Base-by-base conservation (phyloP, 257 asterid species). In the Nicotiana tomentosiformis region DNA sequence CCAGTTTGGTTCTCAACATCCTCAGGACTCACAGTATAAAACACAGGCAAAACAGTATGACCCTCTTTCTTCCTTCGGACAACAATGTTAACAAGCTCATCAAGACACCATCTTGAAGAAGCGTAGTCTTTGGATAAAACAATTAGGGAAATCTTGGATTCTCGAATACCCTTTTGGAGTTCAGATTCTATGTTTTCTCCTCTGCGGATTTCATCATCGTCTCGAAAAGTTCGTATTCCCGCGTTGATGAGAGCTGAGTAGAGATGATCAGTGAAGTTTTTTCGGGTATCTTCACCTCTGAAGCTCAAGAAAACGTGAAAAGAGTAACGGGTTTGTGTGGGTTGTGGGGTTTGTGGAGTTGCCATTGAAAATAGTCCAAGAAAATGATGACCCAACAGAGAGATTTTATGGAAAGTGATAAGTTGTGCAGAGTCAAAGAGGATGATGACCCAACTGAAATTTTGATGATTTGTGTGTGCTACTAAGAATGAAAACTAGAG, bases 71-170 rank as follows among this genome's bases (percentile, higher is more conserved):
- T 51, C 57, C 70, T 81, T 6, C 78, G 78, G 29, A 66, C 33
- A 43, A 84, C 10, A 57, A 84, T 81, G 56, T 66, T 81, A 23
- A 74, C 78, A 39, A 84, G 84, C 57, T 84, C 87, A 66, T 84
- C 84, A 39, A 84, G 87, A 60, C 87, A 84, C 85, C 85, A 84
- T 32, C 82, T 65, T 9, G 84, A 81, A 33, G 87, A 61, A 26
- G 83, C 85, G 26, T 80, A 84, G 15, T 61, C 82, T 60, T 70
- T 17, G 11, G 87, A 84, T 18, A 84, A 84, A 7, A 84, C 84
- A 1, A 81, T 55, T 2, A 84, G 57, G 6, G 87, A 84, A 51
- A 72, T 80, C 77, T 35, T 80, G 58, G 87, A 80, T 58, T 80
- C 83, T 4, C 77, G 68, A 72, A 84, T 84, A 32, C 81, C 84